Evolutionary conservation across 1,284 basidiomycete genomes (phyloP), one percentile per base, ranked within the genome.

Genomic region (Ustilago nuda): DNA sequence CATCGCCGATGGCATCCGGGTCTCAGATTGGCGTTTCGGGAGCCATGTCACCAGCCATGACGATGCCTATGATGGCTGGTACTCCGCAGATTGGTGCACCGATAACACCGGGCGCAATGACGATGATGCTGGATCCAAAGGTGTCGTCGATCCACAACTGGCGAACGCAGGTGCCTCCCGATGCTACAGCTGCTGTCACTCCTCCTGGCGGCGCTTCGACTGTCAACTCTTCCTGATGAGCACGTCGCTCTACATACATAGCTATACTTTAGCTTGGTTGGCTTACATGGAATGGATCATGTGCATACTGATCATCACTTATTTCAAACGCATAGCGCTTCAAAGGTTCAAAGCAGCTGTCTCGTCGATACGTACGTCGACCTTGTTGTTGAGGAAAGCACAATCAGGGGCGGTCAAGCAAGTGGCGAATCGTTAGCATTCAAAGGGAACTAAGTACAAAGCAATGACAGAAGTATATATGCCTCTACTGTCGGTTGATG

Each of bases 71-170:
- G 67, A 62, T 76, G 54, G 11, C 61, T 30, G 57, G 45, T 11
- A 41, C 59, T n/a, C 57, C 59, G 5, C 67, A 59, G 51, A 56
- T 64, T 30, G 61, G 52, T 35, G 32, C 58, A 32, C 52, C 70
- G 3, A 58, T 65, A 61, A 52, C 72, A 46, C 55, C 63, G 6
- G 66, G 62, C 19, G 39, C 71, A 1, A 67, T 73, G 71, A n/a
- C 65, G 17, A 70, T 77, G 64, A 56, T 79, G 61, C 35, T 79
- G 43, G 73, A 79, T 54, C 77, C 77, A 30, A 79, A 79, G 46
- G 66, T 65, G 2, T 67, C 67, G 15, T 70, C 71, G 41, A 79
- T 79, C 62, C 69, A 76, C 65, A 79, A 71, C 19, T 79, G 77
- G 77, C 59, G 77, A 35, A 67, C 75, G 0, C 75, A 77, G 61